Evolutionary conservation across 495 filamentous ascomycete species (phyloP), one percentile per base, ranked within the genome.

Genomic region (Penicillium cosmopolitanum): DNA sequence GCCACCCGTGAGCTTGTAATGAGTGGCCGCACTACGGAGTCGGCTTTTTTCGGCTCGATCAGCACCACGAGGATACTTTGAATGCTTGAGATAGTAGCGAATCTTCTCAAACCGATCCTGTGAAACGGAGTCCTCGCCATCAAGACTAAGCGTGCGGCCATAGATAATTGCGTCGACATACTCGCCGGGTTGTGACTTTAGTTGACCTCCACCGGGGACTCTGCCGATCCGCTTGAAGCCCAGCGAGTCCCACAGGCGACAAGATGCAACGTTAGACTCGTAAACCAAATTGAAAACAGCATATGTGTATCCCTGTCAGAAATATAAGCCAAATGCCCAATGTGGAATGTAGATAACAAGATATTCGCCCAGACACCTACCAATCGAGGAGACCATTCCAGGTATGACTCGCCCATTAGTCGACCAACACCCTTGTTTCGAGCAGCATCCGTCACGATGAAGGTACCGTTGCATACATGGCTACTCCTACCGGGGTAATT

Each of bases 81-180:
- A 87, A 73, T 92, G 91, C 69, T 96, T 96, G 64, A 98, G 87
- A 77, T 98, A 98, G 76, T 91, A 97, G 56, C 90, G 87, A 66
- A 98, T 98, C 77, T 97, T 98, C 77, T 97, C 93, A 79, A 98
- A 98, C 59, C 95, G 90, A 73, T 97, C 94, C 81, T 97, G 93
- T 69, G 89, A 93, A 64, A 96, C 89, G 65, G 89, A 91, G 70
- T 96, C 92, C 65, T 96, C 93, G 58, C 87, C 88, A 52, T 88
- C 86, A 5, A 82, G 75, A 10, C 85, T 87, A 15, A 98, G 83
- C 65, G 96, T 93, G 23, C 96, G 85, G 3, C 96, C 95, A 72
- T 95, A 98, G 54, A 98, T 96, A 73, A 98, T 97, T 51, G 95
- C 96, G 73, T 98, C 96, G 44, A 98, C 86, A 46, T 89, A 82